These are phyloP conservation scores for Lactarius hatsudake DNA, from an alignment of 768 basidiomycete species.

Conservation along the genomic window DNA sequence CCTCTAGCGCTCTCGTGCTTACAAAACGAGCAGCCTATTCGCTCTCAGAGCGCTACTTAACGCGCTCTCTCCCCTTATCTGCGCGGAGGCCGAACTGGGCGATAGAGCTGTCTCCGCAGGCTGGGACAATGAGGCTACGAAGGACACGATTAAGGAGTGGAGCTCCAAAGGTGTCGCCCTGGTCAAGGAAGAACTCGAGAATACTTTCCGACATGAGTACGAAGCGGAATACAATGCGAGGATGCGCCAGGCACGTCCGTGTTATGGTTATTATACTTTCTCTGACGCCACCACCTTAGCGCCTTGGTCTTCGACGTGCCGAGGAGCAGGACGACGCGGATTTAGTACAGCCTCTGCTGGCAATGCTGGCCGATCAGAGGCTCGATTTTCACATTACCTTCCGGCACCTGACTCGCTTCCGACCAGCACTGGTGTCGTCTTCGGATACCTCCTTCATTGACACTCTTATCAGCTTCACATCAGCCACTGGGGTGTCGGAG, in stretches of 20 bases:
- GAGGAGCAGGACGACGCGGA: slow-evolving; percentile 56
- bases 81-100: slow-evolving; percentile 65
- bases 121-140: slow-evolving; percentile 58
- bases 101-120: slow-evolving; percentile 49
- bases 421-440: slow-evolving; percentile 36
- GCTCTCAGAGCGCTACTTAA: slow-evolving; percentile 76
- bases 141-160: slow-evolving; percentile 62
- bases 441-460: slow-evolving; percentile 45
- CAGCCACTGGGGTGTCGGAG: slow-evolving; percentile 47
- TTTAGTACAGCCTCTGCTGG: slow-evolving; percentile 67
- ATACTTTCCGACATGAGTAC: slow-evolving; percentile 55
- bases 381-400: slow-evolving; percentile 92
- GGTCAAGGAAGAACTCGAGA: slow-evolving; percentile 59
- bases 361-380: slow-evolving; percentile 64
- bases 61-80: slow-evolving; percentile 81
- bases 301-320: slow-evolving; percentile 68
- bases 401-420: slow-evolving; percentile 66
- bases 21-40: slow-evolving; percentile 49
- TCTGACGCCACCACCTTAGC: slow-evolving; percentile 40
- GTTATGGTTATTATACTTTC: background rate
- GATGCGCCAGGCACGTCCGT: slow-evolving; percentile 60
- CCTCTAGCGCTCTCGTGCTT: slow-evolving; percentile 14
- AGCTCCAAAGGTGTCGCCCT: slow-evolving; percentile 51
- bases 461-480: slow-evolving; percentile 45
- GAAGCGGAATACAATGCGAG: slow-evolving; percentile 61